Evolutionary conservation across 2,329 filamentous ascomycete genomes (phyloP), one percentile per base, ranked within the genome.

Genomic region (Blastomyces percursus): DNA sequence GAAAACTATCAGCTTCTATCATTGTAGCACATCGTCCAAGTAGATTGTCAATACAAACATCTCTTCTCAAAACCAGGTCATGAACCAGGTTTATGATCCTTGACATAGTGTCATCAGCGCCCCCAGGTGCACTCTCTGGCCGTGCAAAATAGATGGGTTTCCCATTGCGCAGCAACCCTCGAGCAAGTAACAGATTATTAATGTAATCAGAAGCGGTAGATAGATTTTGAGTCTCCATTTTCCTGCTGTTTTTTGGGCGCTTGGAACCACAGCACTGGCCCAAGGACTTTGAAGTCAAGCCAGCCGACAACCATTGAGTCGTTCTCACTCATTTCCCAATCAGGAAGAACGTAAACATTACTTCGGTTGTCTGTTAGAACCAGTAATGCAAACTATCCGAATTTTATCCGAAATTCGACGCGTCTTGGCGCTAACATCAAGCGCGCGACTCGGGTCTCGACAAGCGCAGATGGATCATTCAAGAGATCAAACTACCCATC

Each of bases 41-140:
- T 79, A 91, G 6, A 21, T 16, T 42, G n/a, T 59, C 62, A 27
- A 24, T 56, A 6, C 30, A 57, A 62, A 96, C 91, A 74, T 99
- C 94, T 79, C 92, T 85, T 67, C 92, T 85, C 64, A 96, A 75
- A 64, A 99, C 90, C 68, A 99, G 77, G 72, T 99, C 94, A 75
- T 99, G 96, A 58, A 99, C 86, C 30, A 99, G 82, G 72, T 93
- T 89, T 77, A 99, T 96, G 69, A 97, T 87, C 67, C 86, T 85
- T 24, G 89, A 88, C 86, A 94, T 93, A 21, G 89, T 89, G 59
- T 82, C 84, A 71, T 83, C 82, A 46, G 84, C 80, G 19, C 75
- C 75, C 21, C 82, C 81, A 66, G 86, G 84, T 64, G 81, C 82
- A 66, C 84, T 80, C 61, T 84, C 84, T 9, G 89, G 87, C 65